These are phyloP conservation scores for Alternaria incomplexa DNA, from an alignment of 2,329 filamentous ascomycete species.

Conservation along the genomic window DNA sequence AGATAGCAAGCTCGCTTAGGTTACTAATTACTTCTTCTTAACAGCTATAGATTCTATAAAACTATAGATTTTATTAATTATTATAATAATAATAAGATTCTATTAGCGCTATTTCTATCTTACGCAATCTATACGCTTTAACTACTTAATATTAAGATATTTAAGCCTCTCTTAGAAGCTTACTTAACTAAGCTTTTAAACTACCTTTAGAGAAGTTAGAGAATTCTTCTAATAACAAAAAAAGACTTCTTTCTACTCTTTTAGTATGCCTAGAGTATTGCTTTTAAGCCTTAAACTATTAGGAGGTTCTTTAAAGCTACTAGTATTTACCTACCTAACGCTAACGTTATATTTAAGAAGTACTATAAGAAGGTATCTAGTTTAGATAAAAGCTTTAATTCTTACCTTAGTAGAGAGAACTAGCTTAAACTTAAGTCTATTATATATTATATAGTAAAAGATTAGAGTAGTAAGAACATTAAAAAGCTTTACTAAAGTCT, in stretches of 20 bases:
- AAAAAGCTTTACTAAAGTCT: too few relatives aligned
- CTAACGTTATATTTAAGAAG: not conserved
- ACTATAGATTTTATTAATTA: constrained; percentile 2
- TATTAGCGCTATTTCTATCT: not conserved
- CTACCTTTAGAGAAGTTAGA: too few relatives aligned
- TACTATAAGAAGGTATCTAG: not conserved
- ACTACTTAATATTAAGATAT: not conserved
- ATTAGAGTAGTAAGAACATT: too few relatives aligned
- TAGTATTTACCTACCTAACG: not conserved
- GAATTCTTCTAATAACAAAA: too few relatives aligned
- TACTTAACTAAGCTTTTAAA: too few relatives aligned
- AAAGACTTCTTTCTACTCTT: too few relatives aligned
- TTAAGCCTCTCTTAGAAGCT: not conserved
- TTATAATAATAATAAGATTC: not conserved
- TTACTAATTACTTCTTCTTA: not conserved
- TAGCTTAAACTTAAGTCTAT: too few relatives aligned
- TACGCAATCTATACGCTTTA: constrained; percentile 2
- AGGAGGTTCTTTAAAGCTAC: not conserved
- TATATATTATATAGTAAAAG: too few relatives aligned
- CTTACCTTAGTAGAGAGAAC: not conserved
- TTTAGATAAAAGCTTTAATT: not conserved
- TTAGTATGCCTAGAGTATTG: too few relatives aligned
- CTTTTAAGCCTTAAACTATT: too few relatives aligned
- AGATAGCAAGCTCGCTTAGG: not conserved
- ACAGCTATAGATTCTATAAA: constrained; percentile 3